Evolutionary conservation across 805 yeast genomes (phyloP).

Genomic region (Tetrapisispora fleetii): DNA sequence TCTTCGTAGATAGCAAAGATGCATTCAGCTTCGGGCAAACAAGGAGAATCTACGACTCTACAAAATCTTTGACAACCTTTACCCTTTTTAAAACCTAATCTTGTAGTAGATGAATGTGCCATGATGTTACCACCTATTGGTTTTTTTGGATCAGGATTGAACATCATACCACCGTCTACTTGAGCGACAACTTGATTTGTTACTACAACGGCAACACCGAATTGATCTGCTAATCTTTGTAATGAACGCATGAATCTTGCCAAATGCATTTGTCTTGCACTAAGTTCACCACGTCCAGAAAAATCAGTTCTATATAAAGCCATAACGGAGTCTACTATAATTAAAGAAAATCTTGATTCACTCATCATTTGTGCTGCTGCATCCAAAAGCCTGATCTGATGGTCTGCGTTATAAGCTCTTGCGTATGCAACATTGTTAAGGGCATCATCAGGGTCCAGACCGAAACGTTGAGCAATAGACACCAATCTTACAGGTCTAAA

Average conservation of each 20-base stretch:
- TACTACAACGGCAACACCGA: slow-evolving; percentile 92
- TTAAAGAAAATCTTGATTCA: slow-evolving; percentile 77
- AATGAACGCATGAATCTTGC: slow-evolving; percentile 87
- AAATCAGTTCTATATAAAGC: slow-evolving; percentile 91
- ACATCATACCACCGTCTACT: slow-evolving; percentile 76
- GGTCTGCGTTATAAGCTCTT: slow-evolving; percentile 94
- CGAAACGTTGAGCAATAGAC: slow-evolving; percentile 84
- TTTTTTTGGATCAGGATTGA: slow-evolving; percentile 93
- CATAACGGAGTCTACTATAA: slow-evolving; percentile 96
- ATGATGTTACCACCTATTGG: slow-evolving; percentile 98
- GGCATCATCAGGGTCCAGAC: slow-evolving; percentile 88
- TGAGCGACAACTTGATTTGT: slow-evolving; percentile 97
- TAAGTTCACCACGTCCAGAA: slow-evolving; percentile 89
- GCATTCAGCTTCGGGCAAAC: slow-evolving; percentile 91
- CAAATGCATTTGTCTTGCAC: slow-evolving; percentile 89
- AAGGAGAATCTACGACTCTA: slow-evolving; percentile 92
- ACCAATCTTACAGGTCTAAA: slow-evolving; percentile 86
- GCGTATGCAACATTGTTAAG: slow-evolving; percentile 96
- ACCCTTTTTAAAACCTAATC: slow-evolving; percentile 84
- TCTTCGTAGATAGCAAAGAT: slow-evolving; percentile 93
- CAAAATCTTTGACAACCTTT: slow-evolving; percentile 88
- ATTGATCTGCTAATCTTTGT: slow-evolving; percentile 92
- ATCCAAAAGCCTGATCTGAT: slow-evolving; percentile 74
- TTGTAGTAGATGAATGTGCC: slow-evolving; percentile 93
- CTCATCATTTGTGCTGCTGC: slow-evolving; percentile 96